Base-by-base conservation (phyloP, 2,329 filamentous ascomycete species). In the Xylaria polymorpha region DNA sequence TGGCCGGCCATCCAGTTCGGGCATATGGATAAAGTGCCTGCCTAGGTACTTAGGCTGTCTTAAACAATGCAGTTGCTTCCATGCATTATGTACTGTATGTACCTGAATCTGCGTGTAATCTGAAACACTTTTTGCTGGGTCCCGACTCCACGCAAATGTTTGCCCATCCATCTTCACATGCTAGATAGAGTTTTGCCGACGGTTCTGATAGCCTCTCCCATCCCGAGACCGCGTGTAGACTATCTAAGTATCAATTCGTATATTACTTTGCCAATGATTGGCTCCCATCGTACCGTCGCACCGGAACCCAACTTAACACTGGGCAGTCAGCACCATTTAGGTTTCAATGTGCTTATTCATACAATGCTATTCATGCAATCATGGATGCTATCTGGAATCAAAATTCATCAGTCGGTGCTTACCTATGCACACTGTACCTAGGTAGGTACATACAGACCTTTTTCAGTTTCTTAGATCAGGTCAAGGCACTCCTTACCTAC, bases 231-330 rank as follows among this genome's bases (percentile, higher is more conserved):
- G 32, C 51, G 20, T 9, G 7, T 4, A 48, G 48, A 51, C 48
- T 18, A 37, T 37, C 8, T 18, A n/a, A n/a, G n/a, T n/a, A 29
- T 29, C 29, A 37, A n/a, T 53, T 9, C 18, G 8, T 39, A 7
- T 44, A 46, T 20, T 59, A 12, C 44, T 22, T 22, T 15, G 20
- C 25, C 39, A 9, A 25, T 29, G 63, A 66, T 66, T 66, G 56
- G 63, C 63, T 60, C 20, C 55, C 56, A 39, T 43, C 14, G 46
- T 10, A 43, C 39, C 32, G 55, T 29, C 4, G 25, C 25, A 29
- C 25, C 25, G 25, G 39, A 32, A 41, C 10, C 37, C 55, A 37
- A 41, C 55, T 41, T 37, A 29, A 56, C 37, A 53, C 37, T n/a
- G n/a, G n/a, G n/a, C 39, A 50, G 20, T 32, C 39, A 50, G 53